A percentile compares a stretch with the other conserved stretches of the same genome.
Evolutionary conservation across 805 yeast species (phyloP).

Genomic region (Diddensiella caesifluorescens): DNA sequence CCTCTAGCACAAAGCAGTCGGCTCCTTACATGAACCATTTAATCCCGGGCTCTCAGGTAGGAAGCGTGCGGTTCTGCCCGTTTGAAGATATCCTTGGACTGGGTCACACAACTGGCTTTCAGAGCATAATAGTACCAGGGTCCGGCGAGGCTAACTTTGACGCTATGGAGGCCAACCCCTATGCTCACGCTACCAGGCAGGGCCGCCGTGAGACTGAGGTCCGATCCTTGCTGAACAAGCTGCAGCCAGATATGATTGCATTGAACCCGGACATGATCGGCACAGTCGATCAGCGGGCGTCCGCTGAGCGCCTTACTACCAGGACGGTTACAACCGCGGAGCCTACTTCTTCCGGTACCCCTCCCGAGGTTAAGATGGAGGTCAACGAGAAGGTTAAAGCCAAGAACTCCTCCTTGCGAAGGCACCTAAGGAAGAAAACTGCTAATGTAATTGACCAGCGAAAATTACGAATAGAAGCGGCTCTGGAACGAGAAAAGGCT

Average conservation of each 20-base stretch:
- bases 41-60: conserved; percentile 69
- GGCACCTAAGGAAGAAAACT: conserved; percentile 74
- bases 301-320: conserved; percentile 57
- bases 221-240: conserved; percentile 73
- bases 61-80: conserved; percentile 72
- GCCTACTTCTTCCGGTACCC: conserved; percentile 32
- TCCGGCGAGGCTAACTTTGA: conserved; percentile 98
- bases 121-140: conserved; percentile 90
- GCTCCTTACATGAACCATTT: conserved; percentile 91
- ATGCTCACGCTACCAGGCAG: conserved; percentile 81
- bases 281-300: conserved; percentile 67
- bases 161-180: conserved; percentile 89
- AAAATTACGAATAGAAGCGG: conserved; percentile 67
- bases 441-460: conserved; percentile 84
- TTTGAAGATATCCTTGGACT: conserved; percentile 94
- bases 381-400: conserved; percentile 67
- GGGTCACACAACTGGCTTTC: conserved; percentile 73
- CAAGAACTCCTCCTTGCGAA: conserved; percentile 78
- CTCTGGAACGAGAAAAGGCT: conserved; percentile 68
- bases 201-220: conserved; percentile 95
- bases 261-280: conserved; percentile 88
- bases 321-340: conserved; percentile 36
- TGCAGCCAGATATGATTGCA: conserved; percentile 87
- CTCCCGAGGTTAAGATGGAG: conserved; percentile 47
- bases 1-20: conserved; percentile 48